A percentile compares a stretch with the other conserved stretches of the same genome.
Evolutionary conservation across 2,329 filamentous ascomycete species (phyloP).

Genomic region (Microcyclosporella mali): DNA sequence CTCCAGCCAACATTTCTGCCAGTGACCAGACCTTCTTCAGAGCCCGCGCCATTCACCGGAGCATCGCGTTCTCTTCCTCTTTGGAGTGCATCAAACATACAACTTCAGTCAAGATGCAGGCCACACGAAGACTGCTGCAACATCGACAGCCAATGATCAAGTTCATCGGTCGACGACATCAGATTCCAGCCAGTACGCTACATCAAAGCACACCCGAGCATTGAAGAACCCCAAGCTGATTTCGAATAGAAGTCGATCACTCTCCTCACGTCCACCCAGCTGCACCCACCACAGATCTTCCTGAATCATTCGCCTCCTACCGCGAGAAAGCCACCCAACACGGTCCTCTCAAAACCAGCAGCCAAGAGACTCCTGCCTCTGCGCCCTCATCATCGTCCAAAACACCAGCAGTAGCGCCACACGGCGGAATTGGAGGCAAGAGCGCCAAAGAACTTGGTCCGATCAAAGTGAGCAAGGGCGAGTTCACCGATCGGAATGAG

Average conservation of each 20-base stretch:
- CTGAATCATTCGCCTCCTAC: constrained; percentile 67
- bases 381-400: constrained; percentile 6
- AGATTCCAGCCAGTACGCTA: constrained; percentile 38
- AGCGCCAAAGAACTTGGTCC: constrained; percentile 67
- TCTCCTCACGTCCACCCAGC: constrained; percentile 67
- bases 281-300: constrained; percentile 60
- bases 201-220: background rate
- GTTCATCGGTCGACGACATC: constrained; percentile 45
- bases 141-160: constrained; percentile 47
- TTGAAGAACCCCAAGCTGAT: too few species aligned
- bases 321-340: constrained; percentile 73
- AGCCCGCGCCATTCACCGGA: background rate
- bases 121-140: constrained; percentile 41
- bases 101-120: constrained; percentile 34
- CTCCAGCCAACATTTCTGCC: too few species aligned
- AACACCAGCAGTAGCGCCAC: constrained; percentile 17
- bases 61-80: background rate
- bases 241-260: constrained; percentile 62
- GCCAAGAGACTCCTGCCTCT: constrained; percentile 12
- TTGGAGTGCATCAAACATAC: background rate
- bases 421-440: constrained; percentile 50
- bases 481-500: constrained; percentile 84
- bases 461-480: constrained; percentile 62
- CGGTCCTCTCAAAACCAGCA: constrained; percentile 53
- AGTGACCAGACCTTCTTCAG: too few species aligned